phyloP scores from a whole-genome alignment of 2,329 filamentous ascomycete species.

The Hypoxylon sp. region DNA sequence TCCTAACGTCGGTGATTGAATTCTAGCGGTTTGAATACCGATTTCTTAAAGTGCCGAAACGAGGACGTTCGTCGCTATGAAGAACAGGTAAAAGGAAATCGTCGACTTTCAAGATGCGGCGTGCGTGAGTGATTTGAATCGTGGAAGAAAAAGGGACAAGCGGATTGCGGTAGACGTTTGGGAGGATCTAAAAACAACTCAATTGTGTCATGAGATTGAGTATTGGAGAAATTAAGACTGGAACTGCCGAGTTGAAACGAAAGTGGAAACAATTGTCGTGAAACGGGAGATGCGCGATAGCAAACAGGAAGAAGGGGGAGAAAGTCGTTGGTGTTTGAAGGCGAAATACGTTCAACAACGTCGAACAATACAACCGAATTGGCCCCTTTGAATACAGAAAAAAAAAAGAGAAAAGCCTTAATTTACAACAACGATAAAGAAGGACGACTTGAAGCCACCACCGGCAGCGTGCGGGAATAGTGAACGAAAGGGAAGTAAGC shows the following conservation, averaged over 20 bases:
- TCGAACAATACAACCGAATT: conserved; percentile 23
- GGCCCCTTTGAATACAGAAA: conserved; percentile 5
- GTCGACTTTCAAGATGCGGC: conserved; percentile 27
- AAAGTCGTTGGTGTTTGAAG: conserved; percentile 14
- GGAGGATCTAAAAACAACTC: conserved; percentile 21
- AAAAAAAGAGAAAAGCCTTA: conserved; percentile 17
- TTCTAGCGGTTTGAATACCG: background rate
- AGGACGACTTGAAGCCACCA: conserved; percentile 29
- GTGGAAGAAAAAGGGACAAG: conserved; percentile 22
- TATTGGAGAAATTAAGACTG: conserved; percentile 23
- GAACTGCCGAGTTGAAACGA: conserved; percentile 28
- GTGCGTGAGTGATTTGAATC: conserved; percentile 21
- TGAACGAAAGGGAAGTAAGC: conserved; percentile 26
- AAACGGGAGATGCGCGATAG: conserved; percentile 26
- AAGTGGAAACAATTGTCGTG: conserved; percentile 31
- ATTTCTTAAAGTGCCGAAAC: conserved; percentile 4
- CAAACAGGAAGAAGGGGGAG: conserved; percentile 27
- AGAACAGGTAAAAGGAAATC: conserved; percentile 10
- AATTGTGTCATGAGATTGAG: conserved; percentile 26
- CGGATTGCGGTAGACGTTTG: conserved; percentile 13
- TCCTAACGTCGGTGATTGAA: conserved; percentile 18
- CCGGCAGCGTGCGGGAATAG: conserved; percentile 28
- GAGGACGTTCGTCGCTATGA: conserved; percentile 20
- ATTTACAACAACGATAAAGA: conserved; percentile 21
- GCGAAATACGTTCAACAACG: conserved; percentile 3